Conservation (phyloP, 2,329 filamentous ascomycete genomes). For the Arthrobotrys iridis region DNA sequence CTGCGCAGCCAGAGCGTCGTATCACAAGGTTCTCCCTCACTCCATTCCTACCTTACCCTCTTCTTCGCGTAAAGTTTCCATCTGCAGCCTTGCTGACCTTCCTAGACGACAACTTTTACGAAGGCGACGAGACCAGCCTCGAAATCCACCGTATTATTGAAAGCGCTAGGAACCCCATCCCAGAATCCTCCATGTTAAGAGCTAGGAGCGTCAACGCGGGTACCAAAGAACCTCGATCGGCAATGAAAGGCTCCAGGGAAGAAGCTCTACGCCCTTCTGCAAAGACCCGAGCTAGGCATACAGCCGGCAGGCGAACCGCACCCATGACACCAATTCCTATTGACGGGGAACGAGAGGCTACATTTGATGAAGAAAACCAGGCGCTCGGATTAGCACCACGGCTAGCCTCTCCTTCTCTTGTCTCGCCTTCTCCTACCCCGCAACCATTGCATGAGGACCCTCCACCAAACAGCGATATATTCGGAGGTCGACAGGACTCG, state of each 20-base stretch:
- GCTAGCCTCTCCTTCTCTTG: constrained; percentile 26
- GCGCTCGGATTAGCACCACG: constrained; percentile 32
- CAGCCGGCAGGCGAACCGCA: constrained; percentile 15
- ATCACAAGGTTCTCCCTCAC: constrained; percentile 24
- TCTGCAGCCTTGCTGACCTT: neutral
- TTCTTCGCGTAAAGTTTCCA: neutral
- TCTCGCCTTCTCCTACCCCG: constrained; percentile 27
- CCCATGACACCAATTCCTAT: constrained; percentile 32
- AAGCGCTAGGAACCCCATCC: constrained; percentile 36
- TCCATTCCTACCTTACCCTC: neutral
- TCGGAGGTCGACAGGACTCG: constrained; percentile 16
- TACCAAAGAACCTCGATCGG: constrained; percentile 39
- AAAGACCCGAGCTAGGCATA: constrained; percentile 43
- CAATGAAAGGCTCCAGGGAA: constrained; percentile 48
- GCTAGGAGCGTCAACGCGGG: constrained; percentile 38
- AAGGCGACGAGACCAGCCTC: constrained; percentile 48
- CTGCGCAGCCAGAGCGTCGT: constrained; percentile 49
- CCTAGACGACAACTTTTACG: constrained; percentile 44
- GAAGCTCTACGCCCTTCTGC: constrained; percentile 46
- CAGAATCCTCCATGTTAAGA: constrained; percentile 41
- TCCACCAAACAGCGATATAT: neutral
- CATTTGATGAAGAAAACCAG: constrained; percentile 50
- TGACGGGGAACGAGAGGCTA: constrained; percentile 33
- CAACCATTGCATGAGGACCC: constrained; percentile 2
- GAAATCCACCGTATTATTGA: constrained; percentile 51